Evolutionary conservation across 2,329 filamentous ascomycete species (phyloP).

Genomic region (Sphaerostilbella broomeana): DNA sequence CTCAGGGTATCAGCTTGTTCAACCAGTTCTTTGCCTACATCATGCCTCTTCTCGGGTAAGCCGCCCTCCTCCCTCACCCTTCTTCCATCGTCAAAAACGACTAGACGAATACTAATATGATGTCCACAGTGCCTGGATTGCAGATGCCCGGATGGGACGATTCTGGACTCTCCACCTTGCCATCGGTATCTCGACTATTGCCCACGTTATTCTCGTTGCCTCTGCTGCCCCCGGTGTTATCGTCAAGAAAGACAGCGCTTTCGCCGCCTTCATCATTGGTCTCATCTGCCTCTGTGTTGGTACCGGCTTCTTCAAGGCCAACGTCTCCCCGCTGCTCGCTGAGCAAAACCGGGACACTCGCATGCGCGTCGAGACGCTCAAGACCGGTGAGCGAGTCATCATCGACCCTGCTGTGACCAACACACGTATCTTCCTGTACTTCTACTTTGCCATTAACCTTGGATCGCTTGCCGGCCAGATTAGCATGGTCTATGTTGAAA

Average conservation of each 20-base stretch:
- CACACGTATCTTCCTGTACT: constrained; percentile 62
- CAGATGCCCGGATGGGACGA: constrained; percentile 65
- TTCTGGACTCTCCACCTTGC: constrained; percentile 68
- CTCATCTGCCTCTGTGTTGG: constrained; percentile 50
- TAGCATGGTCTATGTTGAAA: constrained; percentile 65
- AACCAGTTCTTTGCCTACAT: constrained; percentile 58
- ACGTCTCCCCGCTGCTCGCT: constrained; percentile 65
- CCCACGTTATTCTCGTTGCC: constrained; percentile 59
- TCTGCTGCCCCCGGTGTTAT: constrained; percentile 60
- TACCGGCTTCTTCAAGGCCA: constrained; percentile 76
- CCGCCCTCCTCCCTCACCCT: constrained; percentile 2
- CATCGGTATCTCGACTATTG: constrained; percentile 57
- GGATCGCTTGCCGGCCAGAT: constrained; percentile 53
- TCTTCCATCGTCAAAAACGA: not conserved
- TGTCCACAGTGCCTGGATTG: constrained; percentile 42
- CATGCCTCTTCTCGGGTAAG: constrained; percentile 50
- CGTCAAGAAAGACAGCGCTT: constrained; percentile 46
- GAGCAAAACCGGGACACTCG: constrained; percentile 60
- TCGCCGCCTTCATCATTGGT: constrained; percentile 65
- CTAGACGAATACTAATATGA: not conserved
- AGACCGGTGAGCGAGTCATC: constrained; percentile 59
- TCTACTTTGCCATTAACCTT: constrained; percentile 52
- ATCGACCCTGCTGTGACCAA: constrained; percentile 64
- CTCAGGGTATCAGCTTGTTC: constrained; percentile 42
- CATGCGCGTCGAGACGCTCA: constrained; percentile 46